Base-by-base conservation (phyloP, 1,284 basidiomycete genomes). In the Xerocomus nothofagi region DNA sequence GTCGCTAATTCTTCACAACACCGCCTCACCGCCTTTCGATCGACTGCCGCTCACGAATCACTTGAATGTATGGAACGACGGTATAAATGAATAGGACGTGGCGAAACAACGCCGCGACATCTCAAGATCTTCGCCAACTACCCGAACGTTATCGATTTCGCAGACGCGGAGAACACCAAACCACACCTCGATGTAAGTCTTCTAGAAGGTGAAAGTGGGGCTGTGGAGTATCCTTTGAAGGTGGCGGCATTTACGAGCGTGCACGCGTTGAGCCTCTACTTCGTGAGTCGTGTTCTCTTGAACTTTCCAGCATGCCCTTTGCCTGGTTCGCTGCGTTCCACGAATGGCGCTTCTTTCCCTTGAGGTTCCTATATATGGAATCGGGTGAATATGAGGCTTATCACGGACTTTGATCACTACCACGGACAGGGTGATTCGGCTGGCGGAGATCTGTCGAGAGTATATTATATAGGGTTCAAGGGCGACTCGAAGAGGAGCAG, bases 391-490 rank as follows among this genome's bases (percentile, higher is more conserved):
- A 24, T 36, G 21, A 37, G 15, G 34, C 55, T 62, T 49, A 62
- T 59, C 55, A 40, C 24, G 18, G 33, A 56, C 26, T 39, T 53
- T 54, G 21, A 50, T 56, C 38, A 32, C 26, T 15, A 24, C 41
- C 18, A 39, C 31, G 47, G 40, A 44, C 58, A 88, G 88, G 81
- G 78, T 50, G 80, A 91, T 44, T 73, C 89, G 1, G 73, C 74
- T 4, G 85, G 83, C 2, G 82, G 76, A 23, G 84, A 88, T 8
- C 61, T 70, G 6, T 79, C 85, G 3, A 73, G 83, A 32, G 68
- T 92, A 37, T 93, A 86, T 61, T 93, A 82, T 62, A 63, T 91
- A 43, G 91, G 91, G 12, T 93, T 93, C 74, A 85, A 82, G 63
- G 90, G 90, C 38, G 87, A 91, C 57, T 73, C 75, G 37, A 73